Evolutionary conservation across 768 basidiomycete species (phyloP).

Genomic region (Coprinopsis cinerea): DNA sequence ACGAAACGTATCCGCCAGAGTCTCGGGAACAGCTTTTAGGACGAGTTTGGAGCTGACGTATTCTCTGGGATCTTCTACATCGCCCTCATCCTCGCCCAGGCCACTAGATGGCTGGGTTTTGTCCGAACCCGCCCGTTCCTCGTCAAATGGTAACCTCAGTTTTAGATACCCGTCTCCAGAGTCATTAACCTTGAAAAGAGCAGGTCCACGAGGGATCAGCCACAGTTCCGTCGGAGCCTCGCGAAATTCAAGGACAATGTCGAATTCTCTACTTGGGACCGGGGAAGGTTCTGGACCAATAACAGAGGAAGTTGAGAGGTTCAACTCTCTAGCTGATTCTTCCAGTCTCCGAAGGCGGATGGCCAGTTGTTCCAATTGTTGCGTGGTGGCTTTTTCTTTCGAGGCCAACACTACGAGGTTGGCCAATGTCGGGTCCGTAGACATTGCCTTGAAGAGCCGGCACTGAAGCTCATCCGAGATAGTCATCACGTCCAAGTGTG

Average conservation of each 20-base stretch:
- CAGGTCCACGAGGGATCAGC: conserved; percentile 57
- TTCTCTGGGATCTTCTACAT: conserved; percentile 7
- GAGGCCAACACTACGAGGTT: conserved; percentile 9
- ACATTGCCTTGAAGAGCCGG: conserved; percentile 7
- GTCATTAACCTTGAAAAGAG: background rate
- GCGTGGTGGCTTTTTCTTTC: conserved; percentile 7
- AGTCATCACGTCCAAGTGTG: no score
- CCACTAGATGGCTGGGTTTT: background rate
- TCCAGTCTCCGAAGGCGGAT: background rate
- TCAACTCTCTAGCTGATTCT: background rate
- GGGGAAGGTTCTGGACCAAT: conserved; percentile 7
- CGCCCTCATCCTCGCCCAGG: background rate
- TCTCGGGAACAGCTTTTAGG: conserved; percentile 22
- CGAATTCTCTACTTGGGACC: conserved; percentile 46
- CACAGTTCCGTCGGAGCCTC: conserved; percentile 60
- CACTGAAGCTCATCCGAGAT: conserved; percentile 7
- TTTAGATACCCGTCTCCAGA: conserved; percentile 7
- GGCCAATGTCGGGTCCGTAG: conserved; percentile 10
- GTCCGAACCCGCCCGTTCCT: background rate
- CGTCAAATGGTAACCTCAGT: conserved; percentile 38
- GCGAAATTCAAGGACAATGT: conserved; percentile 66
- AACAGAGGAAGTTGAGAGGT: conserved; percentile 6
- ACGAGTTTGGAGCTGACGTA: background rate
- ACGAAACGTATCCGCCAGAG: conserved; percentile 52
- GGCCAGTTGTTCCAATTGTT: conserved; percentile 11